Evolutionary conservation across 345 rosid genomes (phyloP).

Genomic region (Eutrema yunnanense): DNA sequence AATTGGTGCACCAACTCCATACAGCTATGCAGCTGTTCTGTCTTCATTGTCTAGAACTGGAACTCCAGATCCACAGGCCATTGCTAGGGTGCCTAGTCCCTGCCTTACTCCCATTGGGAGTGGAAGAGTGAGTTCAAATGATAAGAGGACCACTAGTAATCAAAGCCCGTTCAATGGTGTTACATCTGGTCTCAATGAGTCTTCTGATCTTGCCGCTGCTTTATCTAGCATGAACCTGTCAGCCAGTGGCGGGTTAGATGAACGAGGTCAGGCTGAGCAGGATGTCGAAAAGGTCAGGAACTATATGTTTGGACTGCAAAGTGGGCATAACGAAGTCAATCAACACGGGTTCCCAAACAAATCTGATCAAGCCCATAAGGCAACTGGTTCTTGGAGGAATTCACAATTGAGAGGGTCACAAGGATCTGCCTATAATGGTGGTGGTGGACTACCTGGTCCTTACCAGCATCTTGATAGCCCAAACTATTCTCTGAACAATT

Average conservation of each 20-base stretch:
- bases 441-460: conserved; percentile 40
- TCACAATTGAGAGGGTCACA: conserved; percentile 42
- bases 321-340: conserved; percentile 36
- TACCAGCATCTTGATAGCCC: conserved; percentile 44
- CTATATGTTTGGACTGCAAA: conserved; percentile 46
- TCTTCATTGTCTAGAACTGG: conserved; percentile 69
- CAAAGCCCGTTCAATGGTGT: conserved; percentile 47
- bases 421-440: conserved; percentile 34
- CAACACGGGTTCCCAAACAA: conserved; percentile 35
- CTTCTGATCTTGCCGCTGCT: conserved; percentile 51
- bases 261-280: background rate
- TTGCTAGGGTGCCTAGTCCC: conserved; percentile 81
- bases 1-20: conserved; percentile 46
- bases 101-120: conserved; percentile 75
- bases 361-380: conserved; percentile 30
- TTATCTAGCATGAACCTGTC: conserved; percentile 65
- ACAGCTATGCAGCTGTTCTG: conserved; percentile 69
- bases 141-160: conserved; percentile 46
- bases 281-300: conserved; percentile 41
- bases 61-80: conserved; percentile 79
- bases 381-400: conserved; percentile 33
- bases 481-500: conserved; percentile 47
- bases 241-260: conserved; percentile 38
- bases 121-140: conserved; percentile 47
- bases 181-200: conserved; percentile 41